Evolutionary conservation across 257 asterid genomes (phyloP), one percentile per base, ranked within the genome.

Genomic region (Mentha longifolia): DNA sequence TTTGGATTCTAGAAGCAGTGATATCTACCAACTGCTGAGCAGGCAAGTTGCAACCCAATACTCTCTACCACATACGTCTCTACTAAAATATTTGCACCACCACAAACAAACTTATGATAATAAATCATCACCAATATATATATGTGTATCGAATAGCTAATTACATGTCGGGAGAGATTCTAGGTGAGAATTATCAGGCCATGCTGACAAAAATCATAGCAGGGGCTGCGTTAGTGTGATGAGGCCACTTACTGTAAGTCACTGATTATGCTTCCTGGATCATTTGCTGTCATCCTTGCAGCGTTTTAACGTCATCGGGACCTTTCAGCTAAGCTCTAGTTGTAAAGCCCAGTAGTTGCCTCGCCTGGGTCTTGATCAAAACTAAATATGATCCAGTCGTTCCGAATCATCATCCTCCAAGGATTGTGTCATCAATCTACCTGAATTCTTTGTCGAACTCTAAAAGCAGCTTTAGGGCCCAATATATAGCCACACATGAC

Each of bases 141-240:
- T 35, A 54, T 59, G 56, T 47, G 10, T 72, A n/a, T 8, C 33
- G 19, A 28, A 13, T 71, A 77, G 80, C 68, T 75, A 70, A 80
- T 77, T 84, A 85, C 93, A 85, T 73, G 75, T 72, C 74, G 71
- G 81, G 76, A 73, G 74, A 73, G 78, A 78, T 75, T 15, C 9
- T 41, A 80, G 82, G 84, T 72, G 73, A 80, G 67, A 28, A 77
- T 71, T 65, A 15, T 68, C 74, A 80, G n/a, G 79, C 77, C 76
- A 68, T 35, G 79, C 80, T 77, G 78, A n/a, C 73, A 71, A 67
- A 71, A 67, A 64, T 71, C 57, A 55, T 68, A 60, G 70, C 76
- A 58, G 68, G 78, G 70, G 79, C 81, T 52, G 69, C 84, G 74
- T 76, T 70, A 37, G 76, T 50, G 54, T 31, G 58, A 47, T 17